phyloP scores from a whole-genome alignment of 495 filamentous ascomycete genomes.

The Penicilliopsis zonata region DNA sequence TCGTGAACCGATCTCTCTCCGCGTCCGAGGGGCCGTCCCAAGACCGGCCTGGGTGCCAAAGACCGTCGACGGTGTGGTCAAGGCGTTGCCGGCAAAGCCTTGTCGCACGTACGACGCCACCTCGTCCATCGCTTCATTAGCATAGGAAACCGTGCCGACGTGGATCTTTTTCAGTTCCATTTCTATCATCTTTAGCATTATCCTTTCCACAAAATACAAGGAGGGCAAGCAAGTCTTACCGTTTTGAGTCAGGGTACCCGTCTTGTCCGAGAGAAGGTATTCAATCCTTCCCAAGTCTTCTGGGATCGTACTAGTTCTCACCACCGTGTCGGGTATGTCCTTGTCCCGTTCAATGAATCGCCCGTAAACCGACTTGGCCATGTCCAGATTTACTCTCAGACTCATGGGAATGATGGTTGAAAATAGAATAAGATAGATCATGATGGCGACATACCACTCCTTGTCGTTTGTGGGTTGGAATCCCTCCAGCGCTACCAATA shows the following conservation, averaged over 20 bases:
- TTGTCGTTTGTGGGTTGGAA: conserved; percentile 55
- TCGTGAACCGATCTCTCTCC: conserved; percentile 84
- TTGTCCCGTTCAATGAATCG: conserved; percentile 88
- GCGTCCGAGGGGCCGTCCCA: conserved; percentile 58
- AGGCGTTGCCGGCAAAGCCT: conserved; percentile 49
- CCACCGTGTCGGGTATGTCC: conserved; percentile 82
- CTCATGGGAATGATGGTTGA: conserved; percentile 98
- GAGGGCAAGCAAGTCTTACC: conserved; percentile 27
- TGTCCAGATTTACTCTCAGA: conserved; percentile 88
- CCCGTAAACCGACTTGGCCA: conserved; percentile 94
- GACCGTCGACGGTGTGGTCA: conserved; percentile 66
- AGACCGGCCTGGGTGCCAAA: conserved; percentile 44
- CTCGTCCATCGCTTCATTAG: conserved; percentile 97
- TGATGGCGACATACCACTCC: conserved; percentile 87
- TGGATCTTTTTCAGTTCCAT: conserved; percentile 99
- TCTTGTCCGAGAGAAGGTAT: conserved; percentile 95
- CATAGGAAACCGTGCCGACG: conserved; percentile 95
- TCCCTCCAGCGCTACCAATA: conserved; percentile 79
- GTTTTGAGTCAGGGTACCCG: conserved; percentile 93
- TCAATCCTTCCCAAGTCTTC: conserved; percentile 94
- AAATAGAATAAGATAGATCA: conserved; percentile 95
- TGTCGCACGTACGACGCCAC: conserved; percentile 77
- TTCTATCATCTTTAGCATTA: conserved; percentile 32
- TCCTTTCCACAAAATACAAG: no score
- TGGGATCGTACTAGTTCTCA: conserved; percentile 92